Evolutionary conservation across 805 yeast genomes (phyloP).

Genomic region (Zygotorulaspora danielsina): DNA sequence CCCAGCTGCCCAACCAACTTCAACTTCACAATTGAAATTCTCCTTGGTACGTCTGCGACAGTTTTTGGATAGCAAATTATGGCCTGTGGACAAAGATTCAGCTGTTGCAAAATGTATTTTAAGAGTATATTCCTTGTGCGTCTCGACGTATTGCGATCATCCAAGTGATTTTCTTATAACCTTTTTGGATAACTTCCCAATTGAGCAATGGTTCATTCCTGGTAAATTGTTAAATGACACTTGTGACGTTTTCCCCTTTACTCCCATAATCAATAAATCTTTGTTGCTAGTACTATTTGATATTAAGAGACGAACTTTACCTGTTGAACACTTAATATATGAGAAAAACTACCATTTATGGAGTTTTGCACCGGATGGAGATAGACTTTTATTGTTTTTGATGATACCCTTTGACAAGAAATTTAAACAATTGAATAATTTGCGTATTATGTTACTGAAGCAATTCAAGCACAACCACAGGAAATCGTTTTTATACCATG

Average conservation of each 20-base stretch:
- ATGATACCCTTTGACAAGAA: slow-evolving; percentile 15
- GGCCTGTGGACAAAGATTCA: slow-evolving; percentile 6
- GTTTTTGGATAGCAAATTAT: slow-evolving; percentile 14
- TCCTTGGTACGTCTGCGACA: slow-evolving; percentile 14
- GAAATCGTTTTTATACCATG: slow-evolving; percentile 7
- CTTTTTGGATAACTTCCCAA: slow-evolving; percentile 20
- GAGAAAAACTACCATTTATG: slow-evolving; percentile 13
- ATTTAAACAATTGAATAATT: slow-evolving; percentile 19
- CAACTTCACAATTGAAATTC: slow-evolving; percentile 21
- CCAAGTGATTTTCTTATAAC: slow-evolving; percentile 6
- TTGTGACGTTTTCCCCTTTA: slow-evolving; percentile 5
- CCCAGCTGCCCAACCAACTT: slow-evolving; percentile 5
- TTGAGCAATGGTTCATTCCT: slow-evolving; percentile 20
- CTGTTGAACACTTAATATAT: slow-evolving; percentile 5
- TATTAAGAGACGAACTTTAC: slow-evolving; percentile 16
- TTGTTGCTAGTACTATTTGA: slow-evolving; percentile 24
- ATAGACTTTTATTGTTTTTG: not conserved
- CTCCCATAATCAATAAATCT: slow-evolving; percentile 17
- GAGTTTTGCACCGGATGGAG: slow-evolving; percentile 10
- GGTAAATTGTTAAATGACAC: slow-evolving; percentile 1
- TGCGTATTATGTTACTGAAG: slow-evolving; percentile 17
- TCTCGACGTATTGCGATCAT: slow-evolving; percentile 1
- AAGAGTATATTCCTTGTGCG: slow-evolving; percentile 22
- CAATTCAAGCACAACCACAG: slow-evolving; percentile 3
- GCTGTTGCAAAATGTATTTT: slow-evolving; percentile 22